phyloP scores from a whole-genome alignment of 2,329 filamentous ascomycete genomes.

The Talaromyces funiculosus region DNA sequence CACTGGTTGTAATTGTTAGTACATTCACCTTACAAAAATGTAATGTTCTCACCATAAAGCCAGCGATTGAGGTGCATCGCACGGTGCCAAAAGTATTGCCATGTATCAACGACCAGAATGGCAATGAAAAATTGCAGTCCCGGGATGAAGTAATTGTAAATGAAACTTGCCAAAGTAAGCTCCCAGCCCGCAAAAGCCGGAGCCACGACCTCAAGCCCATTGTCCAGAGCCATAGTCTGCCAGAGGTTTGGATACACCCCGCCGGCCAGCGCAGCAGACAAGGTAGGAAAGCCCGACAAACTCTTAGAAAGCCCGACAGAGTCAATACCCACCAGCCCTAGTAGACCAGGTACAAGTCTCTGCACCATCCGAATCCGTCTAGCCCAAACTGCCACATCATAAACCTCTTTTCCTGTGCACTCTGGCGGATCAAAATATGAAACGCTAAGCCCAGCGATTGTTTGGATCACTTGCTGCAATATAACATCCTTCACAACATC shows the following conservation, averaged over 20 bases:
- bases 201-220: conserved; percentile 47
- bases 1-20: conserved; percentile 47
- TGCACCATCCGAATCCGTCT: conserved; percentile 74
- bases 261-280: conserved; percentile 71
- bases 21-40: neutral
- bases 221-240: conserved; percentile 50
- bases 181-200: conserved; percentile 84
- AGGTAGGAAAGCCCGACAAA: conserved; percentile 65
- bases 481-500: conserved; percentile 88
- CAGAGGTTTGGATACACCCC: conserved; percentile 72
- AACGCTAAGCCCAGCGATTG: conserved; percentile 61
- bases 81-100: conserved; percentile 97
- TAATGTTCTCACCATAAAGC: conserved; percentile 71
- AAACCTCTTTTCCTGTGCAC: conserved; percentile 69
- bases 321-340: conserved; percentile 71
- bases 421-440: conserved; percentile 68
- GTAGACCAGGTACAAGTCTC: conserved; percentile 65
- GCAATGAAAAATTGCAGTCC: conserved; percentile 69
- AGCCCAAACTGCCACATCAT: conserved; percentile 87
- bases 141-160: conserved; percentile 77
- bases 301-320: conserved; percentile 69
- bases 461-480: conserved; percentile 86
- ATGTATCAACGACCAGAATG: conserved; percentile 78
- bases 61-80: conserved; percentile 97
- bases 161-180: conserved; percentile 61